phyloP scores from a whole-genome alignment of 768 basidiomycete genomes.

The Amanita pseudoporphyria region DNA sequence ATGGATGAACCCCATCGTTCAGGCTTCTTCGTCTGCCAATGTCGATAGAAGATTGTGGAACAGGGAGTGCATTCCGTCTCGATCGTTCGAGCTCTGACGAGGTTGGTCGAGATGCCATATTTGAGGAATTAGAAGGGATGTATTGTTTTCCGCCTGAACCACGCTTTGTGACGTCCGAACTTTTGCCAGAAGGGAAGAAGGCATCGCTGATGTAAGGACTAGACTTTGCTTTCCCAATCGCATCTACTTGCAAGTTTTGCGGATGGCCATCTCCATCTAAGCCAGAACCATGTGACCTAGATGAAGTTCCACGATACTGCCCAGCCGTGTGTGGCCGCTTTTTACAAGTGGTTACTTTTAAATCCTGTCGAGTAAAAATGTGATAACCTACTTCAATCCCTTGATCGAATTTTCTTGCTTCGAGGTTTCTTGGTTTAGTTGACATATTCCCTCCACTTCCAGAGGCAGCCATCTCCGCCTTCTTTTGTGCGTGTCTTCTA shows the following conservation, averaged over 20 bases:
- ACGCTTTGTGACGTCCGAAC: constrained; percentile 10
- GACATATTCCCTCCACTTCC: constrained; percentile 27
- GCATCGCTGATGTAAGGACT: constrained; percentile 28
- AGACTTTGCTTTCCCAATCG: constrained; percentile 20
- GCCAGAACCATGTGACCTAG: constrained; percentile 4
- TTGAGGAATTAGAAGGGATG: constrained; percentile 20
- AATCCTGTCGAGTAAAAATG: constrained; percentile 5
- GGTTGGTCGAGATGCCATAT: not conserved
- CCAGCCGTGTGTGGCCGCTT: constrained; percentile 8
- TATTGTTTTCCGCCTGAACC: constrained; percentile 7
- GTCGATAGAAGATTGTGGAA: constrained; percentile 18
- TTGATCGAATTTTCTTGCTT: constrained; percentile 26
- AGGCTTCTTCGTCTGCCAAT: constrained; percentile 30
- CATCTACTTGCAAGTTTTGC: constrained; percentile 13
- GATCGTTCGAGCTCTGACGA: constrained; percentile 12
- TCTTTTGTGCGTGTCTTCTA: constrained; percentile 83
- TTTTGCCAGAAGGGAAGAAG: constrained; percentile 19
- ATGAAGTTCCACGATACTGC: constrained; percentile 8
- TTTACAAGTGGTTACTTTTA: constrained; percentile 6
- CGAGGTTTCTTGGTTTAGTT: constrained; percentile 31
- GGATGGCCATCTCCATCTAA: constrained; percentile 7
- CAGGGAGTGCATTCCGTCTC: constrained; percentile 33
- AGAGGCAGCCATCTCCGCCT: constrained; percentile 46
- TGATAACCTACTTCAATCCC: constrained; percentile 32
- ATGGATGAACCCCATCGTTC: constrained; percentile 35